phyloP scores from a whole-genome alignment of 345 rosid species.

The Acer campestre region DNA sequence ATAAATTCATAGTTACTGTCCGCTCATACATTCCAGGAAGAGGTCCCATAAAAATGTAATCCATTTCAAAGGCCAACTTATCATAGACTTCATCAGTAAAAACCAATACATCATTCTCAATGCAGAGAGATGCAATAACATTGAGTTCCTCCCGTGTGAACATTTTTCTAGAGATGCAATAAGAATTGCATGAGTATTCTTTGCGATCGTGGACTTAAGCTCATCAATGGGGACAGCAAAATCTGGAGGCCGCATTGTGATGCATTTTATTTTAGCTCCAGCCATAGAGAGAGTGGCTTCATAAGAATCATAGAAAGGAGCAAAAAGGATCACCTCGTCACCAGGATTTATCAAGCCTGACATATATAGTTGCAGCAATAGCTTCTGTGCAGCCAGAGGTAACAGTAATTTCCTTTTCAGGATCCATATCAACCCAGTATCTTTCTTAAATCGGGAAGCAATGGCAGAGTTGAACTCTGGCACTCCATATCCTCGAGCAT shows the following conservation, averaged over 20 bases:
- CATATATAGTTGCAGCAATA: slow-evolving; percentile 81
- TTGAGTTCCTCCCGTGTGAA: slow-evolving; percentile 75
- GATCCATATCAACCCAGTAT: slow-evolving; percentile 74
- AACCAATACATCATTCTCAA: slow-evolving; percentile 83
- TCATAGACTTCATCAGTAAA: slow-evolving; percentile 92
- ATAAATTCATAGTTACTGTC: slow-evolving; percentile 86
- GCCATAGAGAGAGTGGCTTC: slow-evolving; percentile 99
- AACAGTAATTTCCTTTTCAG: slow-evolving; percentile 87
- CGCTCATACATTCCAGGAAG: slow-evolving; percentile 94
- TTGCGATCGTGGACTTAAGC: slow-evolving; percentile 71
- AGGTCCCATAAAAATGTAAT: slow-evolving; percentile 87
- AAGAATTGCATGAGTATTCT: slow-evolving; percentile 78
- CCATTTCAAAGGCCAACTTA: slow-evolving; percentile 88
- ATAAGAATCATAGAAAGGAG: slow-evolving; percentile 92
- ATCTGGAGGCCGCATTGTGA: slow-evolving; percentile 81
- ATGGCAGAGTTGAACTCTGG: slow-evolving; percentile 74
- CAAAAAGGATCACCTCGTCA: slow-evolving; percentile 89
- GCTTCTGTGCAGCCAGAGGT: slow-evolving; percentile 98
- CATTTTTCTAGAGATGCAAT: slow-evolving; percentile 94
- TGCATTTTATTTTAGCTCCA: slow-evolving; percentile 77
- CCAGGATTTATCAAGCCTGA: slow-evolving; percentile 91
- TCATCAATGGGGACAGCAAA: slow-evolving; percentile 72
- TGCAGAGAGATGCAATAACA: slow-evolving; percentile 72
- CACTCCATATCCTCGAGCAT: slow-evolving; percentile 87
- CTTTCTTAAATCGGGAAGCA: slow-evolving; percentile 68